These are phyloP conservation scores for Candida multigemmis DNA, from an alignment of 805 yeast species.

Conservation along the genomic window DNA sequence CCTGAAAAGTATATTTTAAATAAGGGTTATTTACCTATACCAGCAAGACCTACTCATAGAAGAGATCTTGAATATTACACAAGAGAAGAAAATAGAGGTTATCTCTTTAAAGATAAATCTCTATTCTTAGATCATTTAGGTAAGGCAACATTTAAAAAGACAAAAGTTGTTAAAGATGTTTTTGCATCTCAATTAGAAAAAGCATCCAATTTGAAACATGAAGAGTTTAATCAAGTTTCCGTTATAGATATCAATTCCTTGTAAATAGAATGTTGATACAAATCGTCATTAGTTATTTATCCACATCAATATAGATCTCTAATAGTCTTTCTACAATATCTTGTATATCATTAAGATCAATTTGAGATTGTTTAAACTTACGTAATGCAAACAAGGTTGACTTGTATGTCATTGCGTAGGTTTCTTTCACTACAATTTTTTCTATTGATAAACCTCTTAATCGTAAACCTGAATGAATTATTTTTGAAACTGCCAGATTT, in stretches of 20 bases:
- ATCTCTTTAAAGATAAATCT: constrained; percentile 38
- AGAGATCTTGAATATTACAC: constrained; percentile 77
- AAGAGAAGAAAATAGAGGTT: constrained; percentile 66
- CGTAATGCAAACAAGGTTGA: constrained; percentile 29
- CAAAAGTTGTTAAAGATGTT: constrained; percentile 19
- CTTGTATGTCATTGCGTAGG: constrained; percentile 31
- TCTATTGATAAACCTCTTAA: constrained; percentile 30
- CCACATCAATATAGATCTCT: constrained; percentile 26
- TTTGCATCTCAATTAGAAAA: constrained; percentile 26
- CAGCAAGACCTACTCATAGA: constrained; percentile 77
- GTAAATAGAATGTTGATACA: constrained; percentile 5
- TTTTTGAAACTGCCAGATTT: constrained; percentile 20
- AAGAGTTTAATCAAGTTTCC: constrained; percentile 8
- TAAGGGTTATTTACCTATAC: constrained; percentile 74
- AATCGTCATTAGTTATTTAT: constrained; percentile 1
- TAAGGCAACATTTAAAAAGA: constrained; percentile 8
- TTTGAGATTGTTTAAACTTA: constrained; percentile 14
- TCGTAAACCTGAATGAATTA: constrained; percentile 32
- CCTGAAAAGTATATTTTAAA: constrained; percentile 63
- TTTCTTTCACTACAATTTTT: constrained; percentile 26
- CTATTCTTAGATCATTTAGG: constrained; percentile 28
- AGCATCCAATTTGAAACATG: constrained; percentile 13
- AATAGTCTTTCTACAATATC: constrained; percentile 30
- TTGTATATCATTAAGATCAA: constrained; percentile 23
- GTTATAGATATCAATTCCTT: constrained; percentile 12